Evolutionary conservation across 176 grass and related monocot species (phyloP).

Genomic region (Juncus effusus): DNA sequence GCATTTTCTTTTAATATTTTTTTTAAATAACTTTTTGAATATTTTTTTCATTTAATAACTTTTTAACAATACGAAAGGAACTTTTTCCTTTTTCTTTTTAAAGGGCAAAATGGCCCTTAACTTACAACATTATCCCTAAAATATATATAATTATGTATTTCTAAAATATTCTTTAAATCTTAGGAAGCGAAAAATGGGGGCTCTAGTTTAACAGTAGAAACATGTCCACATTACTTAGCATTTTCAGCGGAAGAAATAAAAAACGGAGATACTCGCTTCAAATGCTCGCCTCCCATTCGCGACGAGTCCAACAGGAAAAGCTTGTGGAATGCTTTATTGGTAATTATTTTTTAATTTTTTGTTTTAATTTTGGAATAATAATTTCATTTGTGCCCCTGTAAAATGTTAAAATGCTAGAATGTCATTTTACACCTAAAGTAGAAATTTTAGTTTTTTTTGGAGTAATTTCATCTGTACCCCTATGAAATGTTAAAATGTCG

Average conservation of each 20-base stretch:
- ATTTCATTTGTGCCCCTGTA: too few species aligned
- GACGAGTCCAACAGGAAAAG: conserved; percentile 65
- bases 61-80: too few species aligned
- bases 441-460: too few species aligned
- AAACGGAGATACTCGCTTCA: conserved; percentile 89
- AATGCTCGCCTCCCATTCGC: conserved; percentile 89
- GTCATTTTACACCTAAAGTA: too few species aligned
- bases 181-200: conserved; percentile 66
- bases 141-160: not conserved
- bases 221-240: conserved; percentile 93
- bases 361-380: not conserved
- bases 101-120: too few species aligned
- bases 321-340: conserved; percentile 85
- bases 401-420: too few species aligned
- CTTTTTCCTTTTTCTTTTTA: too few species aligned
- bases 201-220: conserved; percentile 80
- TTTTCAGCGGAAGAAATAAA: conserved; percentile 88
- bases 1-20: conserved; percentile 63
- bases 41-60: too few species aligned
- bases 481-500: too few species aligned
- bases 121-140: too few species aligned
- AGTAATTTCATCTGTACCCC: too few species aligned
- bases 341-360: conserved; percentile 32
- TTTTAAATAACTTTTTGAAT: too few species aligned
- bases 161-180: not conserved